Base-by-base conservation (phyloP, 441 rosid species). In the Populus hybrid region DNA sequence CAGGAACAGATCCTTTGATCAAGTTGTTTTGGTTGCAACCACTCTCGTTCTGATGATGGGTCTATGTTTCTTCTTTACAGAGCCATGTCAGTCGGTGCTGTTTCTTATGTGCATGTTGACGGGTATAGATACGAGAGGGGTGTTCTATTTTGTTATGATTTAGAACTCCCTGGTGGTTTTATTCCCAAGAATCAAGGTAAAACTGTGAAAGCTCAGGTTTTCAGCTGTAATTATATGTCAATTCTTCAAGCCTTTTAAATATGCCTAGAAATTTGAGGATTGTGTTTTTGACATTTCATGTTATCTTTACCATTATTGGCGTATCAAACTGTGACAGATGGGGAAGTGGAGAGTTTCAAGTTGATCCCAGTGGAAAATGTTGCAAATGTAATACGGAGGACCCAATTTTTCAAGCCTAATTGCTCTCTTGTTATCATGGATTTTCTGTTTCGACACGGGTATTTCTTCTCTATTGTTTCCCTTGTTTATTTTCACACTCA, bases 371-470 rank as follows among this genome's bases (percentile, higher is more conserved):
- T 87, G 69, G 19, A 82, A 11, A 83, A 88, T 82, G 93, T 88
- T 72, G 94, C 90, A 38, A 90, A 90, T 86, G 78, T 94, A 76
- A 87, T 89, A 28, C 68, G 82, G 76, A 83, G 90, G 85, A 90
- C 97, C 7, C 69, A 83, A 69, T 89, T 88, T 82, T 94, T 87
- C 90, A 94, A 94, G 86, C 84, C 91, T 6, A 94, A 92, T 75
- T 92, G 98, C 86, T 83, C 93, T 19, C 89, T 91, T 59, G 95
- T 89, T 85, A 89, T 93, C 80, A 89, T 88, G 28, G 92, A 92
- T 84, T 93, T 94, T 86, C 85, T 92, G 73, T 89, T 90, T 79
- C 97, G 95, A 40, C 97, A 94, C 23, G 97, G 98, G 95, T 94
- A 87, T 78, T 76, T 80, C 50, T 76, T 85, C 75, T 77, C 74